phyloP scores from a whole-genome alignment of 208 protist species.

The Phytomonas francai region DNA sequence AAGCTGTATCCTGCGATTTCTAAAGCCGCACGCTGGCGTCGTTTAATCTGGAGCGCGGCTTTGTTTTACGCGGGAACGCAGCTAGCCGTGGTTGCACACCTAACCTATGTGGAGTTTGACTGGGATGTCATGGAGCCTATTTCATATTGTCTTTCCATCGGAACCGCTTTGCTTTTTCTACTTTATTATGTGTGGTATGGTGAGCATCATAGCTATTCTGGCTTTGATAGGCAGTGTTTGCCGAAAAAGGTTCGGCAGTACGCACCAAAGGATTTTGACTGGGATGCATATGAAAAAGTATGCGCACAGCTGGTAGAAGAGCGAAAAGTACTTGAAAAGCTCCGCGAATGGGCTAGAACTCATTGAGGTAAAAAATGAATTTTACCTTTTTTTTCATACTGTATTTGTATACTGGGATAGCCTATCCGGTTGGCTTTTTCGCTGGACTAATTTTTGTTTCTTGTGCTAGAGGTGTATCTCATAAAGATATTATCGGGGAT shows the following conservation, averaged over 20 bases:
- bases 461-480: no score
- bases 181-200: constrained; percentile 49
- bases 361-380: constrained; percentile 19
- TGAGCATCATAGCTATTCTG: constrained; percentile 40
- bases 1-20: constrained; percentile 37
- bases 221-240: constrained; percentile 45
- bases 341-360: constrained; percentile 34
- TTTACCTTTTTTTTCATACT: constrained; percentile 14
- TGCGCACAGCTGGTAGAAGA: constrained; percentile 36
- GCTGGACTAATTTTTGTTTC: no score
- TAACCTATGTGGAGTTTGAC: constrained; percentile 84
- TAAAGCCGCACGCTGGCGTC: constrained; percentile 44
- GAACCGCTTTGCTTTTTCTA: constrained; percentile 60
- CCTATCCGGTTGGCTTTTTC: no score
- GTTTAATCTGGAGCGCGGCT: constrained; percentile 48
- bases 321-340: constrained; percentile 20
- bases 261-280: constrained; percentile 65
- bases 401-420: constrained; percentile 6
- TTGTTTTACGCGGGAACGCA: constrained; percentile 53
- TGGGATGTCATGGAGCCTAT: constrained; percentile 91
- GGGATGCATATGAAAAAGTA: constrained; percentile 40
- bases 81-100: constrained; percentile 67
- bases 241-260: constrained; percentile 45
- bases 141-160: constrained; percentile 62
- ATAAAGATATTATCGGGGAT: constrained; percentile 10